phyloP scores from a whole-genome alignment of 2,329 filamentous ascomycete genomes.

The Trichoderma asperellum region DNA sequence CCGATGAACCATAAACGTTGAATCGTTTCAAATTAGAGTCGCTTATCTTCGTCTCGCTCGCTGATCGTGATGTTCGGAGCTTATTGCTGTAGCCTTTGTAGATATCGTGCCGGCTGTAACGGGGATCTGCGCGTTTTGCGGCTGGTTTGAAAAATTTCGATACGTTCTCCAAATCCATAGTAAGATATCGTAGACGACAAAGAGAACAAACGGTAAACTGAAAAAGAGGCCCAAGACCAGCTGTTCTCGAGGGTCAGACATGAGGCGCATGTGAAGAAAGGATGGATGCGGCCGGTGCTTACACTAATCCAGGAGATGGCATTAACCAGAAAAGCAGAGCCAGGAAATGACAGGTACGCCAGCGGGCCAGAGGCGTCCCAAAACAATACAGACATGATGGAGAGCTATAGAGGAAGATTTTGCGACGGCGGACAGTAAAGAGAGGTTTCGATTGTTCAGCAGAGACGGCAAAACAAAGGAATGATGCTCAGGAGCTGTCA shows the following conservation, averaged over 20 bases:
- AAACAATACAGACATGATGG: slow-evolving; percentile 34
- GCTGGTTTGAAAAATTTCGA: slow-evolving; percentile 31
- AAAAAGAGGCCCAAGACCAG: slow-evolving; percentile 52
- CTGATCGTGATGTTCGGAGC: slow-evolving; percentile 10
- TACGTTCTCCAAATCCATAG: slow-evolving; percentile 58
- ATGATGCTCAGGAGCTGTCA: slow-evolving; percentile 21
- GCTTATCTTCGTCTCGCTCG: slow-evolving; percentile 20
- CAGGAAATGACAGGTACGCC: slow-evolving; percentile 36
- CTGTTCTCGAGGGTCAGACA: slow-evolving; percentile 37
- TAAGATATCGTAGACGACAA: slow-evolving; percentile 55
- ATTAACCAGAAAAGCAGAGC: slow-evolving; percentile 42
- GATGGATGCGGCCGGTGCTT: slow-evolving; percentile 32
- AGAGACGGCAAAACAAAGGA: slow-evolving; percentile 1
- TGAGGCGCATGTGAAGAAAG: slow-evolving; percentile 5
- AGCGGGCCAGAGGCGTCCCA: slow-evolving; percentile 35
- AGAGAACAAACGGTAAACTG: slow-evolving; percentile 50
- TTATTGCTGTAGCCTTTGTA: not conserved
- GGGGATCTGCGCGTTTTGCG: slow-evolving; percentile 9
- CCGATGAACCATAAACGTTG: not conserved
- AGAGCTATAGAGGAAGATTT: not conserved
- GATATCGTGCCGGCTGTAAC: not conserved
- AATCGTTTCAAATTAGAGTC: not conserved
- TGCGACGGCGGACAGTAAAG: not conserved
- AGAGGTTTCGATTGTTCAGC: not conserved
- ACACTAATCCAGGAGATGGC: slow-evolving; percentile 47